Evolutionary conservation across 31 red algal species (phyloP).

Genomic region (Asparagopsis taxiformis): DNA sequence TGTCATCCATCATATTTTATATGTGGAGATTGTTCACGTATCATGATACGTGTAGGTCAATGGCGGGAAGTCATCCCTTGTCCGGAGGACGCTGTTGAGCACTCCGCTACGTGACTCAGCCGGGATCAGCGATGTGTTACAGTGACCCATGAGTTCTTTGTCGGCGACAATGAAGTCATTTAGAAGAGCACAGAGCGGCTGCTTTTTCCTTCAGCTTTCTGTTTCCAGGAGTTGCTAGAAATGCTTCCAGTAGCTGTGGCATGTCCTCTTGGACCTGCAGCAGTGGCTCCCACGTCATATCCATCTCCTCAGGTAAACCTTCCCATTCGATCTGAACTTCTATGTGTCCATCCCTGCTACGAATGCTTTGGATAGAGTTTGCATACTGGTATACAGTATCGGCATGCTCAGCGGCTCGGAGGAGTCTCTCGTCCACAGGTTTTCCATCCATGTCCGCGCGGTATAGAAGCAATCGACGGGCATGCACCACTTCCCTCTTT

Average conservation of each 20-base stretch:
- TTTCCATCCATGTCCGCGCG: constrained; percentile 13
- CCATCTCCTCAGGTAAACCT: not conserved
- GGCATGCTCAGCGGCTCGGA: not conserved
- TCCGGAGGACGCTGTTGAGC: too few relatives aligned
- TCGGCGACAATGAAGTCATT: too few relatives aligned
- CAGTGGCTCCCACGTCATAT: constrained; percentile 14
- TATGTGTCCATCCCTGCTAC: not conserved
- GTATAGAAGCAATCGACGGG: not conserved
- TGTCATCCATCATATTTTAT: too few relatives aligned
- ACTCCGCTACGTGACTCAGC: too few relatives aligned
- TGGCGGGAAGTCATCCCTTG: too few relatives aligned
- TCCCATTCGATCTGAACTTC: constrained; percentile 1
- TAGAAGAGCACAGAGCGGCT: not conserved
- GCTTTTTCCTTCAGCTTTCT: not conserved
- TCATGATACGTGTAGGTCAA: too few relatives aligned
- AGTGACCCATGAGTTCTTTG: too few relatives aligned
- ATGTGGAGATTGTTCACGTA: too few relatives aligned
- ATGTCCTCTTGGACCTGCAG: not conserved
- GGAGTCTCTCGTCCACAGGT: not conserved
- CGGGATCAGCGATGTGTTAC: too few relatives aligned
- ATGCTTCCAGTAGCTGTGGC: constrained; percentile 1
- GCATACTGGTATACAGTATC: not conserved
- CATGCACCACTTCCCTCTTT: not conserved
- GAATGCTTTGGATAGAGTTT: not conserved
- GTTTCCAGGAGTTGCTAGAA: not conserved